phyloP scores from a whole-genome alignment of 257 asterid genomes.

The Datura wrightii region DNA sequence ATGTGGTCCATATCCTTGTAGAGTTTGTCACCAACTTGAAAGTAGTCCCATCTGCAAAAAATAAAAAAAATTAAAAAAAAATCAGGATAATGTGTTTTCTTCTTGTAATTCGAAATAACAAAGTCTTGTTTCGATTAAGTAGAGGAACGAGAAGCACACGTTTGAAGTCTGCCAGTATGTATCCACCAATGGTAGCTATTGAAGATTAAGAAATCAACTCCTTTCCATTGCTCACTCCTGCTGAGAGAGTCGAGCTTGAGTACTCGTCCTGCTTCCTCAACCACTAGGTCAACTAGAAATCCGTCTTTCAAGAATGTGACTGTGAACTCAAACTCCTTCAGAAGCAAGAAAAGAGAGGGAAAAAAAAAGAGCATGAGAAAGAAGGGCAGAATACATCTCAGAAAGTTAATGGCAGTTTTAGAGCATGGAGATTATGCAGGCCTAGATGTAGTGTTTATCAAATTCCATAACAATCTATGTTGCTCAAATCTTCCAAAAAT shows the following conservation, averaged over 20 bases:
- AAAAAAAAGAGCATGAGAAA: not conserved
- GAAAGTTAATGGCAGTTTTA: not conserved
- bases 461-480: not conserved
- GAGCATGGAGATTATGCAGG: not conserved
- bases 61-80: not conserved
- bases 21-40: slow-evolving; percentile 27
- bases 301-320: slow-evolving; percentile 59
- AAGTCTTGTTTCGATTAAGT: not conserved
- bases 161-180: slow-evolving; percentile 57
- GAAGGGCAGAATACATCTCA: not conserved
- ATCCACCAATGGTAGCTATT: slow-evolving; percentile 87
- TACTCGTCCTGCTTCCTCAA: slow-evolving; percentile 45
- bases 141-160: slow-evolving; percentile 39
- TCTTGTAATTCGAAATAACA: not conserved
- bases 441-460: not conserved
- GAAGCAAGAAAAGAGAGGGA: not conserved
- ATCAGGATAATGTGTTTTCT: not conserved
- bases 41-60: slow-evolving; percentile 16
- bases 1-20: slow-evolving; percentile 52
- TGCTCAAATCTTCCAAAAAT: not conserved
- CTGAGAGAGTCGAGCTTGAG: slow-evolving; percentile 61
- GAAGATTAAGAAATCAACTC: slow-evolving; percentile 60
- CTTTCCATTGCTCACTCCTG: slow-evolving; percentile 51
- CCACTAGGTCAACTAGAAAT: slow-evolving; percentile 61
- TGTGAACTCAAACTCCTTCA: slow-evolving; percentile 53